Conservation (phyloP, 1,284 basidiomycete genomes). For the Cystobasidium pallidum region DNA sequence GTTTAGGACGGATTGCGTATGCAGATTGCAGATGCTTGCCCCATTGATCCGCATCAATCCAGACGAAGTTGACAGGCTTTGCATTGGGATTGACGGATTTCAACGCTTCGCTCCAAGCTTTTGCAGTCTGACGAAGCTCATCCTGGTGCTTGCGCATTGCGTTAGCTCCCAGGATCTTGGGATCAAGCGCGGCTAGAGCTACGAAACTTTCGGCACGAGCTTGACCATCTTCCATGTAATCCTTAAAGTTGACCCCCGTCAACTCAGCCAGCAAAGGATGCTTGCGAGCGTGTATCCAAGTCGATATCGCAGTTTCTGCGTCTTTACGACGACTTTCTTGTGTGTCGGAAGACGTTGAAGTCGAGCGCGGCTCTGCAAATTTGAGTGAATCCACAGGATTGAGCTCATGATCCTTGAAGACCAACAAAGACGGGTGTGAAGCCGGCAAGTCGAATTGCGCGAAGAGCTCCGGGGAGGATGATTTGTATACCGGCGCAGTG, state of each 20-base stretch:
- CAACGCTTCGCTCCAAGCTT: constrained; percentile 65
- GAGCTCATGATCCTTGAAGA: constrained; percentile 65
- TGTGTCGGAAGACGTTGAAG: constrained; percentile 35
- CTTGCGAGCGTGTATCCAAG: constrained; percentile 69
- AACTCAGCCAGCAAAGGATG: constrained; percentile 73
- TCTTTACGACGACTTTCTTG: constrained; percentile 29
- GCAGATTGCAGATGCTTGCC: constrained; percentile 81
- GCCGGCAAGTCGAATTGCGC: constrained; percentile 44
- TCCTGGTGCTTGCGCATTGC: constrained; percentile 56
- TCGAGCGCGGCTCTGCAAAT: constrained; percentile 35
- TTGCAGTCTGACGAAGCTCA: constrained; percentile 63
- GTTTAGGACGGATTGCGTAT: constrained; percentile 67
- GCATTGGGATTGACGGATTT: constrained; percentile 49
- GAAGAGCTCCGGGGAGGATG: constrained; percentile 56
- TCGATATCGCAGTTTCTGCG: constrained; percentile 48
- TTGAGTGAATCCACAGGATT: constrained; percentile 54
- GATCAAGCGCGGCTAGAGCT: constrained; percentile 65
- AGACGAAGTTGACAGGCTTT: constrained; percentile 75
- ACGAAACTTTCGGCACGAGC: constrained; percentile 69
- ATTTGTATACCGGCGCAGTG: constrained; percentile 68
- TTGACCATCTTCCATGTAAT: constrained; percentile 69
- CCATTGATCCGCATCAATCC: constrained; percentile 82
- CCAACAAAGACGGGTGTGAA: constrained; percentile 43
- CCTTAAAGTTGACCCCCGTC: constrained; percentile 72
- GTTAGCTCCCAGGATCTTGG: constrained; percentile 53